phyloP scores from a whole-genome alignment of 768 basidiomycete species.

The Piloderma croceum region DNA sequence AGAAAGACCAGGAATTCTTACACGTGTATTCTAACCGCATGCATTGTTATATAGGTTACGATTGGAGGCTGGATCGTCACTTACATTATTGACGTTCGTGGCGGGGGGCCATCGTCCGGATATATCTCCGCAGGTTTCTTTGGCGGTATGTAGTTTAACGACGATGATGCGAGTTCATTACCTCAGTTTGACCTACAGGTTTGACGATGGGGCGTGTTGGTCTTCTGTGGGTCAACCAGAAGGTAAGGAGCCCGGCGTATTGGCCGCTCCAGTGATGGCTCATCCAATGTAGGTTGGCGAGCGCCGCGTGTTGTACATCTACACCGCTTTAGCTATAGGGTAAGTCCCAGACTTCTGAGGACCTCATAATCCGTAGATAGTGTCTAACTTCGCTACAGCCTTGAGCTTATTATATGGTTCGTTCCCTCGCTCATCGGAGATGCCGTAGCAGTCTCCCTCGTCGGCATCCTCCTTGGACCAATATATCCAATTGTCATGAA shows the following conservation, averaged over 20 bases:
- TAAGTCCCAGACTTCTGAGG: constrained; percentile 11
- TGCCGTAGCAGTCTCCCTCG: constrained; percentile 32
- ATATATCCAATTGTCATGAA: constrained; percentile 62
- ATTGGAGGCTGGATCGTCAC: constrained; percentile 53
- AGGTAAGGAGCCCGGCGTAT: too few relatives aligned
- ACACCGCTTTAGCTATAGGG: constrained; percentile 33
- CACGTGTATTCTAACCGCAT: too few relatives aligned
- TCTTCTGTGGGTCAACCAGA: constrained; percentile 51
- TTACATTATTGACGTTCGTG: constrained; percentile 39
- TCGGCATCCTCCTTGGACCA: constrained; percentile 42
- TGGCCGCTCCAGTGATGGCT: too few relatives aligned
- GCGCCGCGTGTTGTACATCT: constrained; percentile 30
- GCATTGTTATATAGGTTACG: too few relatives aligned
- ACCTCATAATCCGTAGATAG: neutral
- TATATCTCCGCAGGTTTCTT: constrained; percentile 49
- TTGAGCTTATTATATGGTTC: constrained; percentile 37
- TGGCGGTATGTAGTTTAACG: constrained; percentile 20
- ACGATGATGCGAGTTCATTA: neutral
- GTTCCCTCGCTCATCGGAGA: constrained; percentile 30
- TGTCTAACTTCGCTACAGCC: constrained; percentile 10
- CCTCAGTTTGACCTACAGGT: constrained; percentile 29
- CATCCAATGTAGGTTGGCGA: constrained; percentile 39
- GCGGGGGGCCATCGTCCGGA: constrained; percentile 42
- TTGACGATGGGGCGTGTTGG: constrained; percentile 51
- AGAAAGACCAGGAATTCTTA: constrained; percentile 29